Base-by-base conservation (phyloP, 768 basidiomycete genomes). In the Myochromella boudieri region DNA sequence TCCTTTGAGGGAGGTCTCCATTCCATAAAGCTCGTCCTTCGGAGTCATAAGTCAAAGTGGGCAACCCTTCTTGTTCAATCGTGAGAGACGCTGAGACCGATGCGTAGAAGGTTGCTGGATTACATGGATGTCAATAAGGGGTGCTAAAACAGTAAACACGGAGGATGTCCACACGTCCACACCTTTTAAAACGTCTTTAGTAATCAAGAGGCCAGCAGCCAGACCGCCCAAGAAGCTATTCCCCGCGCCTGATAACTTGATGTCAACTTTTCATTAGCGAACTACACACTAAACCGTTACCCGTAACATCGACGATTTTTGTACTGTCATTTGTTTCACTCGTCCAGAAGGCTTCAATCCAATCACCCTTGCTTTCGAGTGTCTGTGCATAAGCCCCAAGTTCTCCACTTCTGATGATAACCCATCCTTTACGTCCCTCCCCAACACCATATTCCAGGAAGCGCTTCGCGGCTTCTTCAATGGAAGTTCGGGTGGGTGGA, bases 171-270 rank as follows among this genome's bases (percentile, higher is more conserved):
- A 14, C 22, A 37, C 17, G 25, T 10, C 62, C 67, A 48, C 48
- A 91, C 92, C 89, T 74, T 82, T 68, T 39, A 73, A 73, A n/a
- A 88, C 62, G 60, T 91, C 76, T 1, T 74, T 58, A 34, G 76
- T 68, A 41, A 82, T 55, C 15, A 67, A 53, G 41, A 93, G 61
- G 0, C 91, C 91, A 15, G 89, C 91, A 9, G 82, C 82, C 11
- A 94, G 72, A 5, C 91, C 91, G 11, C 91, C 91, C 18, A 95
- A 72, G 64, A 95, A 95, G 49, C 81, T 77, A 63, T 95, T 95
- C 12, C 93, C 93, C n/a, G 91, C 92, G 34, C 93, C 90, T 91
- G 52, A 18, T 47, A 25, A 15, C n/a, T 28, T 12, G 34, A 51
- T 17, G 45, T 32, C 37, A 24, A 14, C 20, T 25, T 20, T 14